phyloP scores from a whole-genome alignment of 805 yeast species.

The Suhomyces pyralidae region DNA sequence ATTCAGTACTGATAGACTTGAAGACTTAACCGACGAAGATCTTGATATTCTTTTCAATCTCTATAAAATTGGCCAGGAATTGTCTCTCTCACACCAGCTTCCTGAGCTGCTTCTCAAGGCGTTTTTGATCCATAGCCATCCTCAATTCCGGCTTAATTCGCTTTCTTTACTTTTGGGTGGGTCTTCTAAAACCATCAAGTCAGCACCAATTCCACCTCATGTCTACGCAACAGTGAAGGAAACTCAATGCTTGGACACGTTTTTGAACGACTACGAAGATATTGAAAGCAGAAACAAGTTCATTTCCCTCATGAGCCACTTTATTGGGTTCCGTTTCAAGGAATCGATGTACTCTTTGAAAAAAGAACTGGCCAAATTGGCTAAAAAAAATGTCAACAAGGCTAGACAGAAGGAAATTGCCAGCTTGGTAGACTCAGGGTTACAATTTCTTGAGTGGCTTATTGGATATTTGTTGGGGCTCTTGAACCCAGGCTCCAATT shows the following conservation, averaged over 20 bases:
- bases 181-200: constrained; percentile 38
- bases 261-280: constrained; percentile 58
- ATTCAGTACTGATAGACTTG: constrained; percentile 13
- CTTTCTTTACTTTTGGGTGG: constrained; percentile 61
- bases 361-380: constrained; percentile 46
- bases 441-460: constrained; percentile 41
- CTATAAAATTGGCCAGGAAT: constrained; percentile 56
- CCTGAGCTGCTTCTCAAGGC: constrained; percentile 17
- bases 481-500: constrained; percentile 49
- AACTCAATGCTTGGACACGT: constrained; percentile 39
- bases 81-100: constrained; percentile 26
- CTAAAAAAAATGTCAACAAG: constrained; percentile 20
- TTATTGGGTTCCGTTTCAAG: constrained; percentile 56
- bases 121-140: constrained; percentile 47
- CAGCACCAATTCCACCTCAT: constrained; percentile 50
- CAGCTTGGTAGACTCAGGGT: neutral
- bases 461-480: constrained; percentile 58
- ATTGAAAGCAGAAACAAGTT: constrained; percentile 68
- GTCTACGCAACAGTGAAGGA: constrained; percentile 44
- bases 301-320: constrained; percentile 56
- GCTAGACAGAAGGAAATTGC: constrained; percentile 11
- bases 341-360: constrained; percentile 62
- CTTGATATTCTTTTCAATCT: constrained; percentile 41
- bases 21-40: constrained; percentile 36
- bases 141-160: constrained; percentile 47